Percentiles rank a stretch among this genome's conserved stretches.
phyloP scores from a whole-genome alignment of 495 filamentous ascomycete species.

The Clavariopsis aquatica region DNA sequence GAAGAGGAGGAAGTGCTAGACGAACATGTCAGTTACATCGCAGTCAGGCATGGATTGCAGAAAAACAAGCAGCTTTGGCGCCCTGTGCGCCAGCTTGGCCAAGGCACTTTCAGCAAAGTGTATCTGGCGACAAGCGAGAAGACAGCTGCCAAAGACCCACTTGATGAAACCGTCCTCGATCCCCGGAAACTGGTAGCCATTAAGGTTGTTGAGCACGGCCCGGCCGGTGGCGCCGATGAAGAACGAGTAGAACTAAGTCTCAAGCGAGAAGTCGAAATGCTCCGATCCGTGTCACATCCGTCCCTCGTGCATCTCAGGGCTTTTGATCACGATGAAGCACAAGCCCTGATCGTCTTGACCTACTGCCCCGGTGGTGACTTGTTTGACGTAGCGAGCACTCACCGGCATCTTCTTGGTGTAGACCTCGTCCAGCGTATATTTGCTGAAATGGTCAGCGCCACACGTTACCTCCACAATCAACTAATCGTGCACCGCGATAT shows the following conservation, averaged over 20 bases:
- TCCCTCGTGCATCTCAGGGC: slow-evolving; percentile 87
- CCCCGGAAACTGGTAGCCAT: slow-evolving; percentile 81
- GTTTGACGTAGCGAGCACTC: slow-evolving; percentile 82
- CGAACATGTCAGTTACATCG: slow-evolving; percentile 60
- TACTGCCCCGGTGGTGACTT: slow-evolving; percentile 94
- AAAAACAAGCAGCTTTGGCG: slow-evolving; percentile 66
- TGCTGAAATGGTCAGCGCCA: slow-evolving; percentile 80
- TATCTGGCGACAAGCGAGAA: slow-evolving; percentile 73
- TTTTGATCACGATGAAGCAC: slow-evolving; percentile 75
- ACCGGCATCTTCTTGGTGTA: slow-evolving; percentile 64
- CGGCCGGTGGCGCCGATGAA: slow-evolving; percentile 85
- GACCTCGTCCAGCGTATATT: slow-evolving; percentile 80
- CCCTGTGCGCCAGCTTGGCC: slow-evolving; percentile 76
- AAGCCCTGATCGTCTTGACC: slow-evolving; percentile 80
- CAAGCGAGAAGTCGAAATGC: slow-evolving; percentile 91
- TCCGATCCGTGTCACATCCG: slow-evolving; percentile 82
- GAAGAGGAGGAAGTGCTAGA: slow-evolving; percentile 51
- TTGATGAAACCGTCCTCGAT: slow-evolving; percentile 48
- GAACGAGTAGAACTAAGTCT: slow-evolving; percentile 87
- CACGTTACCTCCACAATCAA: slow-evolving; percentile 78
- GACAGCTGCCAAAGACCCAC: slow-evolving; percentile 43
- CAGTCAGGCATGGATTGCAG: slow-evolving; percentile 60
- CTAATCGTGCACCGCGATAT: slow-evolving; percentile 96
- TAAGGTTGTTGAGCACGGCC: slow-evolving; percentile 93
- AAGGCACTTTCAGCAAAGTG: slow-evolving; percentile 94